Evolutionary conservation across 1,139 yeast genomes (phyloP), one percentile per base, ranked within the genome.

Genomic region (Kluyveromyces marxianus): DNA sequence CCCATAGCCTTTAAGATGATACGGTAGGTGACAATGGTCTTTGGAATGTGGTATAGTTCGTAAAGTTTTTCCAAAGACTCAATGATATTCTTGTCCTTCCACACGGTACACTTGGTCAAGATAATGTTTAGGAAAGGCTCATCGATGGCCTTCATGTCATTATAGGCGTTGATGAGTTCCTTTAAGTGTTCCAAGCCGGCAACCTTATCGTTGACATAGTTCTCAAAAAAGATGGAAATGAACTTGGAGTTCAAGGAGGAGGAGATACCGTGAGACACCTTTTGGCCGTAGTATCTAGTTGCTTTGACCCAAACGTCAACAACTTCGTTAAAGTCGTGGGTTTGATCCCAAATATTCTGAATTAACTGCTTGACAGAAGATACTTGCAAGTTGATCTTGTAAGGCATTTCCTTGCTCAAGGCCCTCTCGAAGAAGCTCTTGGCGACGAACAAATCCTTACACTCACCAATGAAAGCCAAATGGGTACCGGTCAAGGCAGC

Each of bases 81-180:
- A 48, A 84, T 76, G 25, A 85, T 81, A 27, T 70, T 70, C 49
- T 79, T 74, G 59, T 82, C 83, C 41, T 74, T 74, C 95, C 96
- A 87, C 48, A 72, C 67, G 44, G 79, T 78, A 50, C 79, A 73
- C 42, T 82, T 81, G 36, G 89, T 77, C 48, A 88, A 71, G 45
- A 87, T 71, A 30, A 88, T 84, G 66, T 89, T 89, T 63, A 88
- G 76, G 58, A 89, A 84, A 2, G 86, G 79, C 62, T 86, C 88
- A 63, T 83, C 89, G 48, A 81, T 70, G 25, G 76, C 70, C 58
- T 79, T 79, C 51, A 77, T 69, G 41, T 71, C 71, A 43, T 78
- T 74, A 63, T 84, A 84, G 35, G 72, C 69, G 30, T 74, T 65
- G 50, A 86, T 81, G 36, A 83, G 63, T 35, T 75, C 71, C 56